Conservation (phyloP, 805 yeast genomes). For the Saturnispora hagleri region DNA sequence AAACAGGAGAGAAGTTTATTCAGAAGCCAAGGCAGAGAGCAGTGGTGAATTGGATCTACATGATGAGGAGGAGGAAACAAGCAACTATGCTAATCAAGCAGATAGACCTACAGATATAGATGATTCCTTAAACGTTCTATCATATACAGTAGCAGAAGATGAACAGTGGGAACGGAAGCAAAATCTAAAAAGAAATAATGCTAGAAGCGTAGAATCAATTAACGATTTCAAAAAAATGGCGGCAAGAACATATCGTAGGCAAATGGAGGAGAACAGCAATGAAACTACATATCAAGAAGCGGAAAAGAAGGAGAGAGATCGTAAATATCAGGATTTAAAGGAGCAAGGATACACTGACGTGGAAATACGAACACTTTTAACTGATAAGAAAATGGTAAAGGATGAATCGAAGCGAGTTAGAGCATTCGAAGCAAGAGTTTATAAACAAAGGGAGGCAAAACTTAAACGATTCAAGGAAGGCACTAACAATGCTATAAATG, state of each 20-base stretch:
- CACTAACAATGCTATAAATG: conserved; percentile 45
- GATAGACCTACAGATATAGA: conserved; percentile 27
- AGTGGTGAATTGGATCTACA: background rate
- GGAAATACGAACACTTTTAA: conserved; percentile 22
- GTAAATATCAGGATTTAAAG: conserved; percentile 17
- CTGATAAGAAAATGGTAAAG: conserved; percentile 28
- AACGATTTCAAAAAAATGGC: conserved; percentile 49
- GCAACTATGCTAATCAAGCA: background rate
- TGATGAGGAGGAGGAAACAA: background rate
- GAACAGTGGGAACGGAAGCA: conserved; percentile 40
- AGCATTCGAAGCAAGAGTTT: conserved; percentile 30
- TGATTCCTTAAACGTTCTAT: conserved; percentile 33
- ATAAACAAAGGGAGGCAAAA: conserved; percentile 29
- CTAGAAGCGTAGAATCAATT: conserved; percentile 24
- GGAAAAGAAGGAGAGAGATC: conserved; percentile 26
- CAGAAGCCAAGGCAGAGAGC: conserved; percentile 9
- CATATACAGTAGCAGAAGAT: conserved; percentile 54
- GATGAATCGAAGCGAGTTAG: conserved; percentile 27
- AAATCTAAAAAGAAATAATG: conserved; percentile 20
- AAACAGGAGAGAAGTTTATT: conserved; percentile 10
- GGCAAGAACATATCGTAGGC: conserved; percentile 49
- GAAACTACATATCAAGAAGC: conserved; percentile 23
- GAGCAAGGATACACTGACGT: conserved; percentile 19
- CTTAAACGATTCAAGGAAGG: conserved; percentile 22
- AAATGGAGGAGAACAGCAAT: conserved; percentile 26